Evolutionary conservation across 1,284 basidiomycete genomes (phyloP).

Genomic region (Caloboletus inedulis): DNA sequence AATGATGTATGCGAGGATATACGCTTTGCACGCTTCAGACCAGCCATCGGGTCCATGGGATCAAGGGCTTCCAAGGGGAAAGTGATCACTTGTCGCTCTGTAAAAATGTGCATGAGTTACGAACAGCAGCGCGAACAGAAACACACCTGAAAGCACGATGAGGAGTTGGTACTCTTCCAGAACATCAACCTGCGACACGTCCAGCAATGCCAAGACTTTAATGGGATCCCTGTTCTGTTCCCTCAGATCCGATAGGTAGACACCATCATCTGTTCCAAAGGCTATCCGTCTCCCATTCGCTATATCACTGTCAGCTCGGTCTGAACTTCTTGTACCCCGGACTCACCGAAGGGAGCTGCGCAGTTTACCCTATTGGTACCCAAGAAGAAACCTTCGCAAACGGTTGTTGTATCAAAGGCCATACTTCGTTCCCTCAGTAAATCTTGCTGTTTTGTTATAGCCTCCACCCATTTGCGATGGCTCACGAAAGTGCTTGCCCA

Average conservation of each 20-base stretch:
- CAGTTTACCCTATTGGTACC: constrained; percentile 88
- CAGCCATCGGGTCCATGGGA: constrained; percentile 85
- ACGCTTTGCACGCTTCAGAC: constrained; percentile 90
- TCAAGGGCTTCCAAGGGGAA: constrained; percentile 95
- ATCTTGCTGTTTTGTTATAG: constrained; percentile 88
- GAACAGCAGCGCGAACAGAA: not conserved
- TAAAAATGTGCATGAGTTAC: constrained; percentile 5
- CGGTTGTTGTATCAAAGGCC: constrained; percentile 83
- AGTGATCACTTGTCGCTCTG: constrained; percentile 93
- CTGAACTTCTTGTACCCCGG: not conserved
- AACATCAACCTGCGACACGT: constrained; percentile 95
- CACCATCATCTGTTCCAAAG: constrained; percentile 96
- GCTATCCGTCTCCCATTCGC: constrained; percentile 86
- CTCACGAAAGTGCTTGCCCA: constrained; percentile 88
- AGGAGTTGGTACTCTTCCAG: constrained; percentile 95
- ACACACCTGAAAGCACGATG: constrained; percentile 87
- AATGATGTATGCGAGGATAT: constrained; percentile 97
- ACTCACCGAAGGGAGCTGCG: constrained; percentile 90
- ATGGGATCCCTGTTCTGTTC: constrained; percentile 79
- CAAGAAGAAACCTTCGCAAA: constrained; percentile 88
- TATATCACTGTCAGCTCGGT: constrained; percentile 34
- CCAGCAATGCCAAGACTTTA: constrained; percentile 85
- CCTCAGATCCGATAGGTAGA: constrained; percentile 88
- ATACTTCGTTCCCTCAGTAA: constrained; percentile 79
- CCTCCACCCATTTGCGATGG: constrained; percentile 94